A percentile compares a stretch with the other conserved stretches of the same genome.
Conservation (phyloP, 352 stramenopile species). For the Globisporangium irregulare region DNA sequence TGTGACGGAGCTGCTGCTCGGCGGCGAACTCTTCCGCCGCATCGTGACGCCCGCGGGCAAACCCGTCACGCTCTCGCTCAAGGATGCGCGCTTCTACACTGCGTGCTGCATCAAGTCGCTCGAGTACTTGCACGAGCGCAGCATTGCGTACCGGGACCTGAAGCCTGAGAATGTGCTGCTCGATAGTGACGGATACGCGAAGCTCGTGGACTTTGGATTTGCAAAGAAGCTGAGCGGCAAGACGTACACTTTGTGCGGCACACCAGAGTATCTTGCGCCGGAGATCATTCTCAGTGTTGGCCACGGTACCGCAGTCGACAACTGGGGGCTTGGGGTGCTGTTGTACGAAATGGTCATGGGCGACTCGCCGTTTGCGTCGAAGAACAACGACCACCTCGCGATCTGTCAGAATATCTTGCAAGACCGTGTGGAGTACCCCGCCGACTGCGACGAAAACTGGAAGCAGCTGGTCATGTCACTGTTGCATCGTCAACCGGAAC, state of each 20-base stretch:
- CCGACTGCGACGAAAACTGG: slow-evolving; percentile 33
- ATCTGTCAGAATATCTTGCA: slow-evolving; percentile 37
- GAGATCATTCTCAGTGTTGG: slow-evolving; percentile 41
- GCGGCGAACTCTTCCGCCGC: slow-evolving; percentile 93
- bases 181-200: slow-evolving; percentile 83
- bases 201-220: slow-evolving; percentile 94
- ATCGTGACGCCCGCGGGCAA: slow-evolving; percentile 53
- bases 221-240: slow-evolving; percentile 75
- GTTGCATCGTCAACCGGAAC: slow-evolving; percentile 41
- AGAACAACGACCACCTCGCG: slow-evolving; percentile 28
- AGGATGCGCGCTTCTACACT: slow-evolving; percentile 83
- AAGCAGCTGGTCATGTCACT: slow-evolving; percentile 37
- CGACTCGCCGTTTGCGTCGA: slow-evolving; percentile 31
- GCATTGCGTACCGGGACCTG: slow-evolving; percentile 86
- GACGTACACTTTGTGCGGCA: slow-evolving; percentile 44
- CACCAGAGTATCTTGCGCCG: slow-evolving; percentile 54
- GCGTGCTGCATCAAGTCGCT: slow-evolving; percentile 85
- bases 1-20: slow-evolving; percentile 91
- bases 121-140: slow-evolving; percentile 81
- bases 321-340: slow-evolving; percentile 49
- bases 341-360: slow-evolving; percentile 56
- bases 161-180: slow-evolving; percentile 88
- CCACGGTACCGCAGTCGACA: slow-evolving; percentile 48
- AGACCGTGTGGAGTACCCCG: slow-evolving; percentile 22
- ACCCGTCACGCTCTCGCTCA: slow-evolving; percentile 78